Conservation (phyloP, 2,329 filamentous ascomycete species). For the Calonectria naviculata region DNA sequence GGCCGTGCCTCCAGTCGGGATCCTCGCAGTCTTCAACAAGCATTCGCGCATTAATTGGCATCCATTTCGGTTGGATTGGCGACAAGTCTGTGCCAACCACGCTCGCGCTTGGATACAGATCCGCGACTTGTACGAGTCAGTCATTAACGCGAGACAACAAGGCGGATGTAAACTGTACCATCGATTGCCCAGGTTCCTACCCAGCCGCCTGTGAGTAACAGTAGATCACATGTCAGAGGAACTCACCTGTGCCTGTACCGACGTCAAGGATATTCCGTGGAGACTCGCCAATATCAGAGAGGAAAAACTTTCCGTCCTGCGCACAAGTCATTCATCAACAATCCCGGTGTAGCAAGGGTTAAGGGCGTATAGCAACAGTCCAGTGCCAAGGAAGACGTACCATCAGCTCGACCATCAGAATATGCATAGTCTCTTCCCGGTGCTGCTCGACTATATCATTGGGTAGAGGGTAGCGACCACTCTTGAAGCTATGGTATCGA, state of each 20-base stretch:
- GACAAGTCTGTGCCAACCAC: conserved; percentile 56
- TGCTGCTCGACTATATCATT: conserved; percentile 59
- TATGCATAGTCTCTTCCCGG: conserved; percentile 58
- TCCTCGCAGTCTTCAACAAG: conserved; percentile 71
- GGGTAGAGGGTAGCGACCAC: conserved; percentile 58
- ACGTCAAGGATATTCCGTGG: conserved; percentile 59
- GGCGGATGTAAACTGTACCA: conserved; percentile 38
- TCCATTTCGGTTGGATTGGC: conserved; percentile 58
- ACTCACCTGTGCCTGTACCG: conserved; percentile 60
- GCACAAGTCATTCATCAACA: background rate
- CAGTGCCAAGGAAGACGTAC: conserved; percentile 31
- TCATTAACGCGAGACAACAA: background rate
- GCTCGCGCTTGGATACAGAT: conserved; percentile 52
- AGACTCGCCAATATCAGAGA: conserved; percentile 51
- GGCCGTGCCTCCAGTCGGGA: conserved; percentile 64
- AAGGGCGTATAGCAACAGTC: background rate
- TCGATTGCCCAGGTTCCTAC: conserved; percentile 65
- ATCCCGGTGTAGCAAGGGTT: background rate
- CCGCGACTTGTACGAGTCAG: conserved; percentile 47
- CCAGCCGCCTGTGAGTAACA: conserved; percentile 13
- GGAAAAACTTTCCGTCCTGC: conserved; percentile 52
- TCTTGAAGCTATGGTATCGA: conserved; percentile 56
- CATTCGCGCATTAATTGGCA: conserved; percentile 71
- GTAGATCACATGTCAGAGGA: background rate
- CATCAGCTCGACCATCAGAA: conserved; percentile 56